Evolutionary conservation across 441 rosid genomes (phyloP).

Genomic region (Erodium moschatum): DNA sequence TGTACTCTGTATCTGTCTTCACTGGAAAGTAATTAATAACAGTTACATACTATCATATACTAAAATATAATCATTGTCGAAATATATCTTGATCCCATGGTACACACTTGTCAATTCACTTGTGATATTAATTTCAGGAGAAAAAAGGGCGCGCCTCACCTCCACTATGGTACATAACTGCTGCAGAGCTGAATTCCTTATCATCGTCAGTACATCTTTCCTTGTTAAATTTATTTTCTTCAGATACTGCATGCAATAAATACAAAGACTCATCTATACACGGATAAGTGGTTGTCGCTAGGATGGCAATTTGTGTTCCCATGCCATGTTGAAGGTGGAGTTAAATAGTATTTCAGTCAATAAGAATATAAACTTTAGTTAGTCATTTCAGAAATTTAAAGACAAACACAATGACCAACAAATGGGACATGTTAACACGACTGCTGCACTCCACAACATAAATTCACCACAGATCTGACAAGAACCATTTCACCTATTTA

Average conservation of each 20-base stretch:
- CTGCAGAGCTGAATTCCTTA: conserved; percentile 59
- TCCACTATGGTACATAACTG: conserved; percentile 62
- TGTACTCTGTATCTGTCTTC: not conserved
- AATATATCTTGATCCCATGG: conserved; percentile 11
- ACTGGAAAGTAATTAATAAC: not conserved
- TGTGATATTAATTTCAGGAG: conserved; percentile 42
- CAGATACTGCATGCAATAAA: not conserved
- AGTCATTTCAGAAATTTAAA: too few species aligned
- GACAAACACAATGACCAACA: too few species aligned
- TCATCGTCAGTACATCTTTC: conserved; percentile 44
- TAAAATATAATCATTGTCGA: not conserved
- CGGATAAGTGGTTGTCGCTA: too few species aligned
- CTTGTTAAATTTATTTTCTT: not conserved
- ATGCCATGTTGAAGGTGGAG: too few species aligned
- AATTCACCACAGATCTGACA: too few species aligned
- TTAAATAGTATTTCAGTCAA: too few species aligned
- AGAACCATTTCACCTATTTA: too few species aligned
- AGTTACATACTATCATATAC: not conserved
- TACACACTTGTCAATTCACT: not conserved
- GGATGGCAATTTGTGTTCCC: too few species aligned
- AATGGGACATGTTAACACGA: too few species aligned
- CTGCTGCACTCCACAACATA: too few species aligned
- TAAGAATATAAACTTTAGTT: too few species aligned
- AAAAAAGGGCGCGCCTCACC: conserved; percentile 68
- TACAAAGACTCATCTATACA: too few species aligned